Evolutionary conservation across 352 stramenopile genomes (phyloP).

Genomic region (Globisporangium spinosum): DNA sequence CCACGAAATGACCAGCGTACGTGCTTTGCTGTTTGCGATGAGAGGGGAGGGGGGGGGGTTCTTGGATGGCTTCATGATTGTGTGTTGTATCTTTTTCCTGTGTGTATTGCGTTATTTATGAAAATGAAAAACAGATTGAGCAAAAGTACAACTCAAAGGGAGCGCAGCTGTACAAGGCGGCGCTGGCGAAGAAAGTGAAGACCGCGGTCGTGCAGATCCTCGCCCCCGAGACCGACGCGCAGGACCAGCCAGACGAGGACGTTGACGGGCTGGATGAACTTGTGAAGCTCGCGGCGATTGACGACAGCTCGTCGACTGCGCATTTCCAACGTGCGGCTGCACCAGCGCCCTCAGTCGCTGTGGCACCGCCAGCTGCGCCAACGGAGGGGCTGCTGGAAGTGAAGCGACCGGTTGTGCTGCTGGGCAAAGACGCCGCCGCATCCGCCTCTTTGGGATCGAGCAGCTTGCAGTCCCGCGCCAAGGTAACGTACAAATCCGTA

Average conservation of each 20-base stretch:
- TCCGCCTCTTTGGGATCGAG: constrained; percentile 35
- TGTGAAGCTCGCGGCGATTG: constrained; percentile 64
- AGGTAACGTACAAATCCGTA: constrained; percentile 25
- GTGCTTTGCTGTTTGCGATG: constrained; percentile 9
- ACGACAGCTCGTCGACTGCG: constrained; percentile 26
- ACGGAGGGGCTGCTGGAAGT: constrained; percentile 43
- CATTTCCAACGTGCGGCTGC: constrained; percentile 44
- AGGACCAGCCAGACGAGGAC: constrained; percentile 46
- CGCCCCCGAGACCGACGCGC: constrained; percentile 22
- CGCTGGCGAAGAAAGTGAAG: constrained; percentile 83
- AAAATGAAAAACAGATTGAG: constrained; percentile 62
- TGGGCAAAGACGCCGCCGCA: constrained; percentile 54
- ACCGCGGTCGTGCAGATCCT: constrained; percentile 58
- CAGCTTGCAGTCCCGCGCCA: constrained; percentile 57
- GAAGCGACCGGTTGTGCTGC: constrained; percentile 67
- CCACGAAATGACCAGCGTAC: constrained; percentile 83
- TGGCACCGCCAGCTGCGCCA: constrained; percentile 16
- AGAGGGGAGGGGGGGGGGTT: background rate
- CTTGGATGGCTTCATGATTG: background rate
- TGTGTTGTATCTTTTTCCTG: background rate
- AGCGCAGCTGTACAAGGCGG: constrained; percentile 85
- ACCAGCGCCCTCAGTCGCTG: constrained; percentile 5
- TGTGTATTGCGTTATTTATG: background rate
- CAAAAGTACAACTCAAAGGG: constrained; percentile 91
- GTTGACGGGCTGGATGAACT: constrained; percentile 76